These are phyloP conservation scores for Fomitopsis pulvina DNA, from an alignment of 768 basidiomycete species.

Conservation along the genomic window DNA sequence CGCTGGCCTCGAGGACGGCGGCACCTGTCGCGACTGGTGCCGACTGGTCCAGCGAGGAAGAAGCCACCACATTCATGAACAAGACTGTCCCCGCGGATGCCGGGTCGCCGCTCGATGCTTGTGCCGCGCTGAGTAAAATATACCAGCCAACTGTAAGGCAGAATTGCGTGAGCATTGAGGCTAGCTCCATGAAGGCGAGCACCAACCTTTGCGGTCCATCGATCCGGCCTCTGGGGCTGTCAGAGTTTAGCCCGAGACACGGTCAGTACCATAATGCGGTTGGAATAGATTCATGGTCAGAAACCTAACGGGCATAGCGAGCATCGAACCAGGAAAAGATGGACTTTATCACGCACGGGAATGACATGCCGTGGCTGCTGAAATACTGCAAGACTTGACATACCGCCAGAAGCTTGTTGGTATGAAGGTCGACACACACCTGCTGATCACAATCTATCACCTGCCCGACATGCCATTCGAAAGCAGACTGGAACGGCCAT, in stretches of 20 bases:
- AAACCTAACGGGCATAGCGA: too few relatives aligned
- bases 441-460: too few relatives aligned
- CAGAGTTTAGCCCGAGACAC: background rate
- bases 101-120: background rate
- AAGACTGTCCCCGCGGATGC: background rate
- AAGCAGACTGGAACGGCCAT: too few relatives aligned
- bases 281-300: too few relatives aligned
- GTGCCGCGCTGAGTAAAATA: background rate
- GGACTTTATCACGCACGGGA: too few relatives aligned
- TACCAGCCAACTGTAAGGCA: background rate
- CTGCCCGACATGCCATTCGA: too few relatives aligned
- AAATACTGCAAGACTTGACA: too few relatives aligned
- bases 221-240: background rate
- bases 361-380: too few relatives aligned
- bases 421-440: too few relatives aligned
- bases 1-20: background rate
- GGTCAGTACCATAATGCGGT: too few relatives aligned
- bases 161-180: background rate
- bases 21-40: slow-evolving; percentile 8
- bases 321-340: too few relatives aligned
- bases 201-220: background rate
- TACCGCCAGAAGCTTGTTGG: too few relatives aligned
- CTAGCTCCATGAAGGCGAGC: background rate
- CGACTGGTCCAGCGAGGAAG: slow-evolving; percentile 5
- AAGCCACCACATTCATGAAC: slow-evolving; percentile 12